Evolutionary conservation across 2,329 filamentous ascomycete species (phyloP).

Genomic region (Penicillium hesseltinei): DNA sequence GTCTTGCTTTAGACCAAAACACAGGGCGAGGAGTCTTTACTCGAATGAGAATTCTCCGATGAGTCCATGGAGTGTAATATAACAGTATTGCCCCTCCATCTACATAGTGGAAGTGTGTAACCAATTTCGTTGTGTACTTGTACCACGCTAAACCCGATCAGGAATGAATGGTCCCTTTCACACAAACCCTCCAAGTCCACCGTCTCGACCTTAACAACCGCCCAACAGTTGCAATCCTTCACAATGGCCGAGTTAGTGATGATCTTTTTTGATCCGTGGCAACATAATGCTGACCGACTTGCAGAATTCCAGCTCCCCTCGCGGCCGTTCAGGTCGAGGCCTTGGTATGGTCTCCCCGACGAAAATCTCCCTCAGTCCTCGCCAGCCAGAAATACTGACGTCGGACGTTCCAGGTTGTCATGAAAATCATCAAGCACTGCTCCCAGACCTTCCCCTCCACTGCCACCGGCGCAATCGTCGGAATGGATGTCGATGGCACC

Average conservation of each 20-base stretch:
- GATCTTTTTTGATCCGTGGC: neutral
- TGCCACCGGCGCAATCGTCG: constrained; percentile 86
- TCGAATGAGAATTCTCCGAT: neutral
- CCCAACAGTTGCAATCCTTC: constrained; percentile 21
- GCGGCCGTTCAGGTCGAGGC: constrained; percentile 92
- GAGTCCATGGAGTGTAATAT: constrained; percentile 5
- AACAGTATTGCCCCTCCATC: constrained; percentile 22
- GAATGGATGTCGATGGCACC: constrained; percentile 79
- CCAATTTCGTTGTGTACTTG: constrained; percentile 1
- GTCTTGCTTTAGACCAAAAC: neutral
- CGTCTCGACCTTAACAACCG: constrained; percentile 20
- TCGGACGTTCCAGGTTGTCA: constrained; percentile 66
- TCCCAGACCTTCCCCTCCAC: constrained; percentile 82
- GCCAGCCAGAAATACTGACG: constrained; percentile 31
- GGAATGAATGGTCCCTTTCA: constrained; percentile 25
- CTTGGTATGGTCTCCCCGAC: constrained; percentile 62
- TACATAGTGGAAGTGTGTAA: fast-evolving
- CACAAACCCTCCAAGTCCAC: constrained; percentile 24
- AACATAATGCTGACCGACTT: constrained; percentile 19
- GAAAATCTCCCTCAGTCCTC: constrained; percentile 33
- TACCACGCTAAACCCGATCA: constrained; percentile 22
- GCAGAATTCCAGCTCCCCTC: constrained; percentile 67
- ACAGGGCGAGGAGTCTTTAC: neutral
- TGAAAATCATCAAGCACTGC: constrained; percentile 98
- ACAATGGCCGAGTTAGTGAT: constrained; percentile 28